These are phyloP conservation scores for Huntiella decipiens DNA, from an alignment of 2,329 filamentous ascomycete genomes.

Conservation along the genomic window DNA sequence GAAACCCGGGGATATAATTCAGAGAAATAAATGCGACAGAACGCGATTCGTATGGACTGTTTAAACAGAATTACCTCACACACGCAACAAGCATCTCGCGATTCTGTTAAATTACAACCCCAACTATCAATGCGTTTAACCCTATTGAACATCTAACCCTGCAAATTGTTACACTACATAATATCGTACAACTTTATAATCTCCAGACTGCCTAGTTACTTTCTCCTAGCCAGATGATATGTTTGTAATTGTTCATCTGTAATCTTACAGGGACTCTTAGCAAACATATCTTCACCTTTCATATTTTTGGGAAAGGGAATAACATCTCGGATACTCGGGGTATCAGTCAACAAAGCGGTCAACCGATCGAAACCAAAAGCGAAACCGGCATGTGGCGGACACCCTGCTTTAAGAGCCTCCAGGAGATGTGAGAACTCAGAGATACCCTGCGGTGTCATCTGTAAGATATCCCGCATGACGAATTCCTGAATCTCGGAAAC, in stretches of 20 bases:
- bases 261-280: slow-evolving; percentile 55
- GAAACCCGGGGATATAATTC: not conserved
- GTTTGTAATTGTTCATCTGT: slow-evolving; percentile 34
- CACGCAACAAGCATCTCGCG: too few species aligned
- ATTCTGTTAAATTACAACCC: too few species aligned
- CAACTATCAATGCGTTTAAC: too few species aligned
- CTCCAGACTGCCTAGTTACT: not conserved
- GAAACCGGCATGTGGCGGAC: slow-evolving; percentile 86
- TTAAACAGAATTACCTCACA: too few species aligned
- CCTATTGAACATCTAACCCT: too few species aligned
- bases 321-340: slow-evolving; percentile 67
- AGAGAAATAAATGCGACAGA: too few species aligned
- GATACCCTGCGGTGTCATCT: slow-evolving; percentile 55
- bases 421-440: slow-evolving; percentile 71
- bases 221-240: slow-evolving; percentile 24
- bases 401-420: slow-evolving; percentile 63
- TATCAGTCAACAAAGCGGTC: slow-evolving; percentile 59
- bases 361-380: slow-evolving; percentile 83
- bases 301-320: slow-evolving; percentile 95
- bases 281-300: slow-evolving; percentile 69
- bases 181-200: not conserved
- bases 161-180: too few species aligned
- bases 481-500: slow-evolving; percentile 64
- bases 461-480: slow-evolving; percentile 64
- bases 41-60: too few species aligned